Base-by-base conservation (phyloP, 345 rosid species). In the Rhizophora apiculata region DNA sequence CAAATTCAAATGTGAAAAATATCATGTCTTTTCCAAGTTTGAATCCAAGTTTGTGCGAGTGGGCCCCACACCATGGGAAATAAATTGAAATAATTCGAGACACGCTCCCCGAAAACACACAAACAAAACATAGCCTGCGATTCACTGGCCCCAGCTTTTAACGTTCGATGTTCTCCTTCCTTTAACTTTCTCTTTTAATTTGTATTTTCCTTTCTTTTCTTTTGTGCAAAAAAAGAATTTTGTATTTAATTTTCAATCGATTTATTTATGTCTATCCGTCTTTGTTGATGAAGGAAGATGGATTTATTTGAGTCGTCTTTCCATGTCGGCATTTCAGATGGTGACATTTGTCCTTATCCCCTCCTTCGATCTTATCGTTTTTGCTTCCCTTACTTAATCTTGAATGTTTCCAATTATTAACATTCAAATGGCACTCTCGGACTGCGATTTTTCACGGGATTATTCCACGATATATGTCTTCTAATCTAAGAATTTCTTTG, bases 331-430 rank as follows among this genome's bases (percentile, higher is more conserved):
- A 53, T 21, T 34, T 61, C 6, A 13, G 79, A 80, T 67, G 84
- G 63, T 61, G 88, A 75, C 88, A 73, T 57, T 13, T 73, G 77
- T 67, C 51, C 79, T 77, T 82, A 81, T 82, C 84, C 74, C 70
- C 54, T 63, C 16, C 8, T 18, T 77, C 26, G 76, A 62, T 71
- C 84, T 82, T 80, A 82, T 83, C 82, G 74, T 29, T 30, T 70
- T 30, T 20, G 31, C 58, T 26, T 29, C 7, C 0, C 36, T 18
- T 49, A 9, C 39, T 0, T 0, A n/a, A 37, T n/a, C 52, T 31
- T 30, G 69, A 46, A 31, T 32, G 15, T 6, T 53, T 49, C 68
- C 29, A 49, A 46, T 64, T 64, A 30, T 18, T 6, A 22, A 24
- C 11, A 24, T 2, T 4, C 15, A 11, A 10, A 43, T 2, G 18